Evolutionary conservation across 495 filamentous ascomycete species (phyloP).

Genomic region (Penicillium bovifimosum): DNA sequence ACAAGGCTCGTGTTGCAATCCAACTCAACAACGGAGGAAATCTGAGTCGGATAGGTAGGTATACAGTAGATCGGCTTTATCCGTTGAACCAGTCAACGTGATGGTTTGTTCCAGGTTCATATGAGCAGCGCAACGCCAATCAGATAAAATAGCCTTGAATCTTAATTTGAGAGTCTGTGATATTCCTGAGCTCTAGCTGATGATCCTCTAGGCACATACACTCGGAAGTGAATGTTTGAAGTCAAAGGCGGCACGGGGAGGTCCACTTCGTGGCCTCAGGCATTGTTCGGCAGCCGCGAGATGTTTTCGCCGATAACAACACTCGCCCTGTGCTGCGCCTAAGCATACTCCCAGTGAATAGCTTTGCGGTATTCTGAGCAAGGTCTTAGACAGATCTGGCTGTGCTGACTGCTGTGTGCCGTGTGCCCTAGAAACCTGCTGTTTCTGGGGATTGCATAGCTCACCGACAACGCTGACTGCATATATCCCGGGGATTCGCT

Average conservation of each 20-base stretch:
- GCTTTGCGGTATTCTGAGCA: background rate
- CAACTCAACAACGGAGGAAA: background rate
- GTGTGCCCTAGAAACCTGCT: background rate
- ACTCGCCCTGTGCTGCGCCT: background rate
- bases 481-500: background rate
- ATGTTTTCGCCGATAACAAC: constrained; percentile 10
- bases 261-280: constrained; percentile 3
- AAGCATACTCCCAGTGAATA: background rate
- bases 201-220: constrained; percentile 1
- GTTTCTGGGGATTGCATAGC: background rate
- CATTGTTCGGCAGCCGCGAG: constrained; percentile 1
- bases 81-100: background rate
- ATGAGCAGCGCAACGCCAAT: background rate
- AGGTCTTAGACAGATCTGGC: background rate
- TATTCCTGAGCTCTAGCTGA: background rate
- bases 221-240: background rate
- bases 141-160: background rate
- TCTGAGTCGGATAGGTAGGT: background rate
- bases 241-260: background rate
- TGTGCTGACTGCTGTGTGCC: background rate
- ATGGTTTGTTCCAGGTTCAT: background rate
- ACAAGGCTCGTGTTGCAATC: background rate
- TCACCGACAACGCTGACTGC: background rate
- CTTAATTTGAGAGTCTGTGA: background rate
- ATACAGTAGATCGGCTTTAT: background rate